Percentiles rank a stretch among this genome's conserved stretches.
Evolutionary conservation across 306 rosid species (phyloP).

Genomic region (Macrotyloma uniflorum): DNA sequence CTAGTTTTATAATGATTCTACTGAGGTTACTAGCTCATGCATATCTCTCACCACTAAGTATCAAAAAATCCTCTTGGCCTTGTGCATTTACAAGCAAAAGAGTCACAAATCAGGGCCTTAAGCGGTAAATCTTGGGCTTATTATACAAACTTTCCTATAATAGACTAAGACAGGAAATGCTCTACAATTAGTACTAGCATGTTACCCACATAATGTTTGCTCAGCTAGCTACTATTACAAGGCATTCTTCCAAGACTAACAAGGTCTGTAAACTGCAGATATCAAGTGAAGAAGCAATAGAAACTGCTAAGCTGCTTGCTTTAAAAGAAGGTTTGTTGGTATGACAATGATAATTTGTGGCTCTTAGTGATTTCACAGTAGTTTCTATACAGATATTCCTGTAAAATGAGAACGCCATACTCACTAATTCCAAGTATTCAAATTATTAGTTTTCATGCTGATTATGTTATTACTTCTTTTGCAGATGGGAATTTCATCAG

Average conservation of each 20-base stretch:
- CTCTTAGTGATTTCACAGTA: neutral
- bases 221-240: neutral
- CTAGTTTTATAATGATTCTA: too few relatives aligned
- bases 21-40: too few relatives aligned
- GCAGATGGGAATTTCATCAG: constrained; percentile 76
- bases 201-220: neutral
- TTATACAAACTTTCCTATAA: neutral
- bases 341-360: constrained; percentile 7
- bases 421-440: neutral
- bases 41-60: neutral
- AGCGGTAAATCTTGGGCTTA: neutral
- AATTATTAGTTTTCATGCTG: neutral
- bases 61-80: neutral
- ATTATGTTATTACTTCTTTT: constrained; percentile 6
- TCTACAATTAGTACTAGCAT: neutral
- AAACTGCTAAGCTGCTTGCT: constrained; percentile 66
- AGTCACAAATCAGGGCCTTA: neutral
- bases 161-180: neutral
- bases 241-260: neutral
- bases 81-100: neutral
- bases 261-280: constrained; percentile 47
- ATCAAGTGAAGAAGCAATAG: constrained; percentile 69
- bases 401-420: neutral
- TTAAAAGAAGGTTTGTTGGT: constrained; percentile 85
- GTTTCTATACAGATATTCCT: neutral